Percentiles rank a stretch among this genome's conserved stretches.
phyloP scores from a whole-genome alignment of 805 yeast species.

The Ogataea glucozyma region DNA sequence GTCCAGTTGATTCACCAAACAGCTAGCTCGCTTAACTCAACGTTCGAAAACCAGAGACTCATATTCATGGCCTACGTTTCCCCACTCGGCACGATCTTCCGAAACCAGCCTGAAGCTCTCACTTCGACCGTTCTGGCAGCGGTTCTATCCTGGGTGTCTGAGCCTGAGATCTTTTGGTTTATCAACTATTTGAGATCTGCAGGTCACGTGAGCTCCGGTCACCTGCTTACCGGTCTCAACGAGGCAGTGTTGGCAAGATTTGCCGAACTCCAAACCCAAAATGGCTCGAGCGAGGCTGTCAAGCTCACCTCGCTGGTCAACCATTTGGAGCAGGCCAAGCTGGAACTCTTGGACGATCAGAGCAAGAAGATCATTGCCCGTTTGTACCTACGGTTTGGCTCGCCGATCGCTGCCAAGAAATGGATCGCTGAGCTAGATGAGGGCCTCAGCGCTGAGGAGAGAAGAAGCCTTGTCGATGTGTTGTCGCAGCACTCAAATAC shows the following conservation, averaged over 20 bases:
- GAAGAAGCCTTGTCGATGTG: conserved; percentile 1
- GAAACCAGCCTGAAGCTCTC: conserved; percentile 12
- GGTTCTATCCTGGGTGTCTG: conserved; percentile 21
- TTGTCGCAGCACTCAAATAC: not conserved
- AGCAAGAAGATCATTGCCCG: conserved; percentile 16
- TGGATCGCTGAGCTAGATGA: conserved; percentile 21
- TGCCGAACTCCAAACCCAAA: conserved; percentile 7
- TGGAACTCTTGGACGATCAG: conserved; percentile 15
- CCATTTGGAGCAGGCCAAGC: conserved; percentile 10
- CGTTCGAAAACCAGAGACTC: conserved; percentile 18
- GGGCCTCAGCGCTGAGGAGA: conserved; percentile 11
- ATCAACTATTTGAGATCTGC: conserved; percentile 24
- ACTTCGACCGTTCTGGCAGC: conserved; percentile 7
- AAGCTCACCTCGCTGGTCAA: conserved; percentile 26
- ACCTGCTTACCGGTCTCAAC: no score
- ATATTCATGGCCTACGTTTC: conserved; percentile 28
- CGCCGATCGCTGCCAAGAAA: conserved; percentile 28
- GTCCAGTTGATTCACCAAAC: conserved; percentile 15
- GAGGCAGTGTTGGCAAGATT: conserved; percentile 8
- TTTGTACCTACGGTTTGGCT: conserved; percentile 24
- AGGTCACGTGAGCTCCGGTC: no score
- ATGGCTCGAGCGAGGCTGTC: conserved; percentile 16
- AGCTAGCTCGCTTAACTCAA: conserved; percentile 19
- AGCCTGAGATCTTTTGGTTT: conserved; percentile 23
- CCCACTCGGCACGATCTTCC: conserved; percentile 18